phyloP scores from a whole-genome alignment of 2,329 filamentous ascomycete genomes.

The Mycocentrospora acerina region DNA sequence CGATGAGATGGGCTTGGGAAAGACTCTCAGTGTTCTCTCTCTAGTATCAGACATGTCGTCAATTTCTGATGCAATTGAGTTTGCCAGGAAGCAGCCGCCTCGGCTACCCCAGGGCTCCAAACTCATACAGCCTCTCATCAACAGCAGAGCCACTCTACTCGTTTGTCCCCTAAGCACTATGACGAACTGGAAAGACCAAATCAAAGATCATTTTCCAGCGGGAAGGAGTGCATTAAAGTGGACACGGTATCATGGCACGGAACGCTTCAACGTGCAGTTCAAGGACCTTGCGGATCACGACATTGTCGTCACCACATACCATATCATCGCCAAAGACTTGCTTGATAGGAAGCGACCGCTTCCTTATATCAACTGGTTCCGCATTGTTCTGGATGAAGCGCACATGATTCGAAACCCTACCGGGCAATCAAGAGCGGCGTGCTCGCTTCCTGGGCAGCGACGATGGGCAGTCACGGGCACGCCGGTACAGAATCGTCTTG shows the following conservation, averaged over 20 bases:
- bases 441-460: slow-evolving; percentile 73
- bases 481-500: slow-evolving; percentile 85
- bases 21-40: slow-evolving; percentile 75
- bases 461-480: slow-evolving; percentile 98
- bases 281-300: slow-evolving; percentile 72
- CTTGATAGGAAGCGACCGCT: slow-evolving; percentile 63
- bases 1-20: slow-evolving; percentile 55
- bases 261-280: slow-evolving; percentile 62
- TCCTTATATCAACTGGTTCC: slow-evolving; percentile 83
- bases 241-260: slow-evolving; percentile 84
- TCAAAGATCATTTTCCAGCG: slow-evolving; percentile 74
- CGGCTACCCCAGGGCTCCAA: slow-evolving; percentile 3
- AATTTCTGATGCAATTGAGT: slow-evolving; percentile 62
- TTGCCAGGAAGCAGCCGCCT: slow-evolving; percentile 57
- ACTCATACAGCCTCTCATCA: slow-evolving; percentile 48
- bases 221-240: slow-evolving; percentile 60
- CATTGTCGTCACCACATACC: slow-evolving; percentile 89
- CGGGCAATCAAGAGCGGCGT: slow-evolving; percentile 84
- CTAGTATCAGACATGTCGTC: slow-evolving; percentile 64
- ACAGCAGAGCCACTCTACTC: slow-evolving; percentile 78
- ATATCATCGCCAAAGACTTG: slow-evolving; percentile 80
- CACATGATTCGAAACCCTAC: slow-evolving; percentile 88
- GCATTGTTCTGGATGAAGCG: slow-evolving; percentile 90
- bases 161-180: slow-evolving; percentile 89
- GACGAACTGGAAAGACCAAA: slow-evolving; percentile 92